phyloP scores from a whole-genome alignment of 352 stramenopile genomes.

The Peronosclerospora sorghi region DNA sequence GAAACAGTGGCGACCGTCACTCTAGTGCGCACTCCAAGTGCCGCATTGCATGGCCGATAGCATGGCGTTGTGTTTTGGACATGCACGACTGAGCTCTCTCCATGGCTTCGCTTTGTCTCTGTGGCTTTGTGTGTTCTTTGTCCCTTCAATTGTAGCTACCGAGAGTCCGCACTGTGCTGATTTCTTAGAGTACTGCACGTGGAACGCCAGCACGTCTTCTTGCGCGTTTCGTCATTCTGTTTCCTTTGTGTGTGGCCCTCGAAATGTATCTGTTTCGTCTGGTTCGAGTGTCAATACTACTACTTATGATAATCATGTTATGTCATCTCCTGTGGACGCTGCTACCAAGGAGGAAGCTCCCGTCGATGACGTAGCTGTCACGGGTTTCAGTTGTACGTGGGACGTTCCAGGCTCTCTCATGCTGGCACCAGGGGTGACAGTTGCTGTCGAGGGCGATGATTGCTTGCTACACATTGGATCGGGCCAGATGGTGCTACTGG shows the following conservation, averaged over 20 bases:
- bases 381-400: slow-evolving; percentile 41
- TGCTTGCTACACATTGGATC: slow-evolving; percentile 42
- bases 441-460: slow-evolving; percentile 38
- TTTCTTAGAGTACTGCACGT: slow-evolving; percentile 30
- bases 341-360: background rate
- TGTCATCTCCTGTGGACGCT: slow-evolving; percentile 3
- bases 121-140: slow-evolving; percentile 1
- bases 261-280: background rate
- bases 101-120: background rate
- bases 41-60: background rate
- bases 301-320: too few species aligned
- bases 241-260: slow-evolving; percentile 30
- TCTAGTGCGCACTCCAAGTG: background rate
- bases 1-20: background rate
- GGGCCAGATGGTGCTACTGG: slow-evolving; percentile 44
- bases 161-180: slow-evolving; percentile 29
- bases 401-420: slow-evolving; percentile 46
- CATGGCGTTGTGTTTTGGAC: background rate
- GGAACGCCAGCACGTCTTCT: slow-evolving; percentile 38
- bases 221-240: slow-evolving; percentile 38
- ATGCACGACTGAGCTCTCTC: background rate
- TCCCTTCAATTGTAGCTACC: slow-evolving; percentile 1
- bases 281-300: slow-evolving; percentile 3
- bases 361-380: slow-evolving; percentile 4
- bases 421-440: slow-evolving; percentile 23